These are phyloP conservation scores for Solanum stenotomum DNA, from an alignment of 257 asterid genomes.

Conservation along the genomic window DNA sequence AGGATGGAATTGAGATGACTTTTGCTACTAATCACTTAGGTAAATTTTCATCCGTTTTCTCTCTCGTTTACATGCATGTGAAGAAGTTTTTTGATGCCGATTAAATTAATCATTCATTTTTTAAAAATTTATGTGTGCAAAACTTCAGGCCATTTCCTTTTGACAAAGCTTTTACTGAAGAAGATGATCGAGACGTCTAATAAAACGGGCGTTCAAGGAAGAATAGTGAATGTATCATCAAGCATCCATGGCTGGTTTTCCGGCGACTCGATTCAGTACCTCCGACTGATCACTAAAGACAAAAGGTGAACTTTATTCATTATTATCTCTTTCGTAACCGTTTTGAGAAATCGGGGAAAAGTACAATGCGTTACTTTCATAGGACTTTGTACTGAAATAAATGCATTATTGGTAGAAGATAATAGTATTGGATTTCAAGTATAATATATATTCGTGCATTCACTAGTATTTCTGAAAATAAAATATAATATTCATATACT, in stretches of 20 bases:
- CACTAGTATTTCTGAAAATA: background rate
- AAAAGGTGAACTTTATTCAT: slow-evolving; percentile 40
- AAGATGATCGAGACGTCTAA: slow-evolving; percentile 61
- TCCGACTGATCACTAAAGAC: slow-evolving; percentile 51
- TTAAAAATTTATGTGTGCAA: background rate
- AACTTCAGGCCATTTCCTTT: slow-evolving; percentile 63
- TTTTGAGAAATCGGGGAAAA: background rate
- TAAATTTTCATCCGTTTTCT: background rate
- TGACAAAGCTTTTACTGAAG: slow-evolving; percentile 70
- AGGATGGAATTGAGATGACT: slow-evolving; percentile 95
- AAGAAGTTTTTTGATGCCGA: background rate
- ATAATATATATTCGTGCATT: background rate
- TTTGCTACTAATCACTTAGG: slow-evolving; percentile 92
- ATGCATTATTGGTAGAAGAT: slow-evolving; percentile 3
- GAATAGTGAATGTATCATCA: slow-evolving; percentile 87
- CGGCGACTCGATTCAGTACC: slow-evolving; percentile 62
- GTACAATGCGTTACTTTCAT: background rate
- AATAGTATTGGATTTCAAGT: background rate
- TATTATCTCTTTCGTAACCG: background rate
- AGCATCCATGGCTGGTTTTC: slow-evolving; percentile 88
- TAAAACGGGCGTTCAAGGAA: slow-evolving; percentile 57
- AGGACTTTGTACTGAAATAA: slow-evolving; percentile 8
- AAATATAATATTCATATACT: background rate
- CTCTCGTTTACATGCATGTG: background rate
- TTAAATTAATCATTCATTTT: background rate